Percentiles rank a stretch among this genome's conserved stretches.
These are phyloP conservation scores for Begonia peltatifolia DNA, from an alignment of 306 rosid genomes.

Conservation along the genomic window DNA sequence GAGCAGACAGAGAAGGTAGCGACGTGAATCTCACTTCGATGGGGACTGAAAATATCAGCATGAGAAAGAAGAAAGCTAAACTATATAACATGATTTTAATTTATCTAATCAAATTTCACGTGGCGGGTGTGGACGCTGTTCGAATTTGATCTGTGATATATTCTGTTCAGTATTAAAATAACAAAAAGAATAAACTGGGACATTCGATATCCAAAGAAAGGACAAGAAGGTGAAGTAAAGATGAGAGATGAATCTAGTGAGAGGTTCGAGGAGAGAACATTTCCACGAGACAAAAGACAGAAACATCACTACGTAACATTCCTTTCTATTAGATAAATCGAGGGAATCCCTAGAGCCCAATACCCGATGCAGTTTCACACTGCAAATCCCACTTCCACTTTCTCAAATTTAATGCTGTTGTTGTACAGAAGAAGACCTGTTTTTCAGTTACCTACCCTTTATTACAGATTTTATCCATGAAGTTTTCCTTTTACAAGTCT, in stretches of 20 bases:
- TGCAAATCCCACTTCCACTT: conserved; percentile 55
- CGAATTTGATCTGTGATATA: conserved; percentile 18
- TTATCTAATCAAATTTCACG: conserved; percentile 3
- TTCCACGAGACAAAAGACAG: conserved; percentile 4
- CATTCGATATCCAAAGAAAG: conserved; percentile 46
- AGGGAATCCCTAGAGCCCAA: conserved; percentile 82
- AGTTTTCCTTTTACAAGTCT: too few species aligned
- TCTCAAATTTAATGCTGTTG: neutral
- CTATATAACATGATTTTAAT: neutral
- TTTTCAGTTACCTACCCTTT: neutral
- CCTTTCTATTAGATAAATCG: conserved; percentile 18
- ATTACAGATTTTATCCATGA: neutral
- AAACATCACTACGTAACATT: conserved; percentile 18
- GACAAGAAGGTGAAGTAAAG: conserved; percentile 31
- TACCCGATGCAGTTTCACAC: conserved; percentile 27
- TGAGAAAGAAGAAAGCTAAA: neutral
- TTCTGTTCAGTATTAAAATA: conserved; percentile 19
- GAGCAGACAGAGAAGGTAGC: conserved; percentile 59
- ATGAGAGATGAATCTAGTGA: conserved; percentile 38
- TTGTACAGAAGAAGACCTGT: neutral
- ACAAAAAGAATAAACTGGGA: conserved; percentile 23
- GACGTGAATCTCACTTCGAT: conserved; percentile 20
- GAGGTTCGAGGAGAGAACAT: conserved; percentile 28
- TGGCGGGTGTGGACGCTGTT: conserved; percentile 31
- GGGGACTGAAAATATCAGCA: neutral